Evolutionary conservation across 2,329 filamentous ascomycete species (phyloP).

Genomic region (Fusarium devonianum): DNA sequence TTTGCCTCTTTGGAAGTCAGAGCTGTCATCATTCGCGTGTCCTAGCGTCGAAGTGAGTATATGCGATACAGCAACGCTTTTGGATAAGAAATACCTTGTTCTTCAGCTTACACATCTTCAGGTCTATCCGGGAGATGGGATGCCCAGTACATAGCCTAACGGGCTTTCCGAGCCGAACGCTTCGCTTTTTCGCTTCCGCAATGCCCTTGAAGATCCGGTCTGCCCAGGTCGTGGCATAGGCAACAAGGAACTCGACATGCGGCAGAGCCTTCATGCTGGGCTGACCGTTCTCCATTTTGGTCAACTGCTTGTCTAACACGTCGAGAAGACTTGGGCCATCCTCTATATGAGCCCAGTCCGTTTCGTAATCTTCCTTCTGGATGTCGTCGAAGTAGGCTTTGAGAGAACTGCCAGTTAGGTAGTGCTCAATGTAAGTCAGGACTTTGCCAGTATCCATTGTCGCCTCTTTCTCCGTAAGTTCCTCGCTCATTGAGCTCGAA

Average conservation of each 20-base stretch:
- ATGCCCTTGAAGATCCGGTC: conserved; percentile 70
- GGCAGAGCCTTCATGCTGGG: conserved; percentile 60
- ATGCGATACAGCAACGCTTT: not conserved
- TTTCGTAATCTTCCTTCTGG: conserved; percentile 58
- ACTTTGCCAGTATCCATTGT: conserved; percentile 76
- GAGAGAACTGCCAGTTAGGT: conserved; percentile 72
- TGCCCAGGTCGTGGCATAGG: conserved; percentile 64
- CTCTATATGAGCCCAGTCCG: conserved; percentile 54
- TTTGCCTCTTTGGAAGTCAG: conserved; percentile 49
- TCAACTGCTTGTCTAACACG: conserved; percentile 58
- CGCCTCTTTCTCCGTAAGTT: conserved; percentile 79
- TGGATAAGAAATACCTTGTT: conserved; percentile 44
- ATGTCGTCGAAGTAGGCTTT: conserved; percentile 64
- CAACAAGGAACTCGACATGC: conserved; percentile 69
- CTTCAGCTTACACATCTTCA: conserved; percentile 58
- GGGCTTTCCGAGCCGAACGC: conserved; percentile 70
- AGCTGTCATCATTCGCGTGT: conserved; percentile 51
- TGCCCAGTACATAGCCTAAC: conserved; percentile 54
- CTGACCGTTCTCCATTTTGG: conserved; percentile 55
- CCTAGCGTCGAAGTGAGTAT: conserved; percentile 40
- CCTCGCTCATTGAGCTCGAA: conserved; percentile 67
- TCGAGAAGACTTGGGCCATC: conserved; percentile 56
- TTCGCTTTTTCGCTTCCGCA: conserved; percentile 72
- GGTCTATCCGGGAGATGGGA: conserved; percentile 61
- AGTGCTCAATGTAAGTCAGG: conserved; percentile 77